These are phyloP conservation scores for Proliferodiscus dingleyae DNA, from an alignment of 2,329 filamentous ascomycete species.

Conservation along the genomic window DNA sequence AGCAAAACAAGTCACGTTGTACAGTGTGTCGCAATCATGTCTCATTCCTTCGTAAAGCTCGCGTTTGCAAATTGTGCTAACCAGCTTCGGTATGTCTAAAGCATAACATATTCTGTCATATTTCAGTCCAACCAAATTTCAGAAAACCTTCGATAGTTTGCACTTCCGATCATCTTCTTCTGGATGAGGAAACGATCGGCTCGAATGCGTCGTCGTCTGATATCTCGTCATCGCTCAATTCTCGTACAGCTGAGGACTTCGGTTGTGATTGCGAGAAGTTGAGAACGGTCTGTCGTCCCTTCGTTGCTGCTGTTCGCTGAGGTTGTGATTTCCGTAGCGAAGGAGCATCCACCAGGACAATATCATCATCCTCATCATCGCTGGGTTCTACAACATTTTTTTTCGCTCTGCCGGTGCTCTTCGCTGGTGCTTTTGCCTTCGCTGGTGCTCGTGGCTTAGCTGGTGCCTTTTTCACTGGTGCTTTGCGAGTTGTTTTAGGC, in stretches of 20 bases:
- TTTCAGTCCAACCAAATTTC: not conserved
- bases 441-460: constrained; percentile 35
- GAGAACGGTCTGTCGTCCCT: constrained; percentile 43
- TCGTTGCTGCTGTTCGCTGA: constrained; percentile 28
- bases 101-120: not conserved
- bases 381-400: constrained; percentile 35
- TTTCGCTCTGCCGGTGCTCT: constrained; percentile 36
- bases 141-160: not conserved
- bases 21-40: not conserved
- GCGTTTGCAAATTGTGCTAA: not conserved
- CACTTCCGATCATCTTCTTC: constrained; percentile 6
- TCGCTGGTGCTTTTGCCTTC: constrained; percentile 35
- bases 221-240: constrained; percentile 63
- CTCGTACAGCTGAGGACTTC: constrained; percentile 36
- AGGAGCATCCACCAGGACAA: constrained; percentile 46
- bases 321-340: constrained; percentile 35
- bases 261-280: constrained; percentile 44
- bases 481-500: constrained; percentile 34
- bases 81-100: not conserved
- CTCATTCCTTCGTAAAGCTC: not conserved
- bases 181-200: constrained; percentile 20
- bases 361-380: constrained; percentile 44
- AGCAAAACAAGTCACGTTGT: not conserved
- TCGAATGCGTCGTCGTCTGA: constrained; percentile 58
- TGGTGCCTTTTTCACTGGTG: constrained; percentile 36